Conservation (phyloP, 2,329 filamentous ascomycete genomes). For the Fusarium sarcochroum region DNA sequence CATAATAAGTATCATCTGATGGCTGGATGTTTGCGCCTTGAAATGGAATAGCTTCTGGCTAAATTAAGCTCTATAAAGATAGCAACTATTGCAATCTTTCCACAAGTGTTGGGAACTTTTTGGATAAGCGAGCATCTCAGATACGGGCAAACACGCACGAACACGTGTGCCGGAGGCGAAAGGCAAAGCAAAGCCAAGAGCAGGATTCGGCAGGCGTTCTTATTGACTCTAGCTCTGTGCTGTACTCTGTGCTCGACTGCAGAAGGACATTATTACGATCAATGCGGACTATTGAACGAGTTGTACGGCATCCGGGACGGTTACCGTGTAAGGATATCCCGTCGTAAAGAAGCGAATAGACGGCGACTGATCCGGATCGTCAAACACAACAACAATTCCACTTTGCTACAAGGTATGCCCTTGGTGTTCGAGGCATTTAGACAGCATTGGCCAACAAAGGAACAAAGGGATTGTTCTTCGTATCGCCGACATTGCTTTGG, state of each 20-base stretch:
- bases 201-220: slow-evolving; percentile 27
- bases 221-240: slow-evolving; percentile 25
- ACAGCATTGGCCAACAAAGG: slow-evolving; percentile 24
- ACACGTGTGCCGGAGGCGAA: slow-evolving; percentile 34
- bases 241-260: slow-evolving; percentile 31
- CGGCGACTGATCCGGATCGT: slow-evolving; percentile 22
- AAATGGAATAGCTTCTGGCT: too few relatives aligned
- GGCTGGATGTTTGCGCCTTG: too few relatives aligned
- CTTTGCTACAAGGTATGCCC: slow-evolving; percentile 26
- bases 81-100: too few relatives aligned
- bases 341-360: slow-evolving; percentile 8
- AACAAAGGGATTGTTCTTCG: slow-evolving; percentile 20
- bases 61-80: too few relatives aligned
- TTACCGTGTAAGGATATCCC: slow-evolving; percentile 22
- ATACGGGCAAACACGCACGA: slow-evolving; percentile 24
- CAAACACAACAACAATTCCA: slow-evolving; percentile 21
- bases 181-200: slow-evolving; percentile 13
- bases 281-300: slow-evolving; percentile 26
- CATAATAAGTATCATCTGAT: too few relatives aligned
- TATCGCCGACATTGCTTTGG: slow-evolving; percentile 12
- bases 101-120: not conserved
- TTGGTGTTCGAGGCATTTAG: slow-evolving; percentile 21
- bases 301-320: slow-evolving; percentile 18
- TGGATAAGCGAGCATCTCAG: slow-evolving; percentile 2
- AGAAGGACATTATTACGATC: slow-evolving; percentile 24